A percentile compares a stretch with the other conserved stretches of the same genome.
phyloP scores from a whole-genome alignment of 2,329 filamentous ascomycete species.

The Zasmidium cellare region DNA sequence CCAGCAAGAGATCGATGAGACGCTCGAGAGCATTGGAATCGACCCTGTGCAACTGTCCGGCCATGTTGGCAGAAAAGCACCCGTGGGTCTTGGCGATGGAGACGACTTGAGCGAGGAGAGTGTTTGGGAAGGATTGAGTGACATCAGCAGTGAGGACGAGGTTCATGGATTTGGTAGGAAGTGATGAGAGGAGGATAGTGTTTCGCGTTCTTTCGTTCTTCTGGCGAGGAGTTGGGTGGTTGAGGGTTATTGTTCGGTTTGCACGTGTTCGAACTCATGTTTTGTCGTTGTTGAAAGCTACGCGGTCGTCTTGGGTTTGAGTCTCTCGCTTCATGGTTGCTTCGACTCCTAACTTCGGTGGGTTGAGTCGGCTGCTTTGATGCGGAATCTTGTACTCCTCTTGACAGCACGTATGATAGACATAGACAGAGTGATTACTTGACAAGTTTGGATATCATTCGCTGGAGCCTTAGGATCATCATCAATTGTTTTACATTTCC shows the following conservation, averaged over 20 bases:
- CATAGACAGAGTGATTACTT: background rate
- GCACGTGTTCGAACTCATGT: background rate
- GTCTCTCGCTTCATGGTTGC: background rate
- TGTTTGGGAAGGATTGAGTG: conserved; percentile 35
- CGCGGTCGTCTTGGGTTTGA: background rate
- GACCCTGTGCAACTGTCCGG: conserved; percentile 38
- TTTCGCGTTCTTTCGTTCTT: background rate
- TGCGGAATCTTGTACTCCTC: background rate
- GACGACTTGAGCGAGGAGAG: conserved; percentile 30
- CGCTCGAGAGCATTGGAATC: conserved; percentile 42
- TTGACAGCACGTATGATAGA: background rate
- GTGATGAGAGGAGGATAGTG: background rate
- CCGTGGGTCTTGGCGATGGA: conserved; percentile 20
- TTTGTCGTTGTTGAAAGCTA: background rate
- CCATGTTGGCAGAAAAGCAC: conserved; percentile 21
- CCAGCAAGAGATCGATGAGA: conserved; percentile 44
- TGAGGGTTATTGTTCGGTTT: background rate
- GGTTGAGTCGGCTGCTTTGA: conserved; percentile 2
- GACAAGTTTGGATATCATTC: too few species aligned
- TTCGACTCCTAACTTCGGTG: conserved; percentile 8
- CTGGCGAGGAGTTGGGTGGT: background rate
- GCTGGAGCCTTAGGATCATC: too few species aligned
- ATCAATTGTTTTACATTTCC: too few species aligned
- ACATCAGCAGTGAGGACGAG: conserved; percentile 24
- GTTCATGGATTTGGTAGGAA: background rate